phyloP scores from a whole-genome alignment of 1,284 basidiomycete species.

The Jaminaea rosea region DNA sequence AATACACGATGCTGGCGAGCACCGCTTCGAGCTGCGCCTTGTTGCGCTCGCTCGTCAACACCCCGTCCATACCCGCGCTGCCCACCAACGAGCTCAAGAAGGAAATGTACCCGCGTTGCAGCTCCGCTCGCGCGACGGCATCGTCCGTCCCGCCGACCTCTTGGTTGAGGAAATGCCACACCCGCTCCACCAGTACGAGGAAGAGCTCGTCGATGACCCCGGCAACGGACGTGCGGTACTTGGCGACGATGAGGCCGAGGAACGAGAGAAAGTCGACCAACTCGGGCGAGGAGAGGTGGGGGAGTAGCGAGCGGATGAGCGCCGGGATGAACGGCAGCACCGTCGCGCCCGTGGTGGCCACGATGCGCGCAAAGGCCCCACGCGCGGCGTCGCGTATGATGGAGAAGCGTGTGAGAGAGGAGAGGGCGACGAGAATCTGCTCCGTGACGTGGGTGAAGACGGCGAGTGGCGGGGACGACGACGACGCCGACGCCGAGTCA shows the following conservation, averaged over 20 bases:
- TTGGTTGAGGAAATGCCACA: slow-evolving; percentile 69
- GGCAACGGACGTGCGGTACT: slow-evolving; percentile 76
- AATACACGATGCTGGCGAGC: slow-evolving; percentile 55
- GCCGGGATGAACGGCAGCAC: slow-evolving; percentile 66
- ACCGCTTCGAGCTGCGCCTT: slow-evolving; percentile 69
- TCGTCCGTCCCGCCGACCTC: slow-evolving; percentile 87
- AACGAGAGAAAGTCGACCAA: slow-evolving; percentile 93
- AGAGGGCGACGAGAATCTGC: slow-evolving; percentile 75
- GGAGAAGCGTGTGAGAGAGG: slow-evolving; percentile 77
- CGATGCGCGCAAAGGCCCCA: slow-evolving; percentile 74
- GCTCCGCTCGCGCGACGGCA: slow-evolving; percentile 68
- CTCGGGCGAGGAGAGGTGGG: slow-evolving; percentile 84
- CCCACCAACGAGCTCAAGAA: slow-evolving; percentile 75
- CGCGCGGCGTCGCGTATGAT: slow-evolving; percentile 85
- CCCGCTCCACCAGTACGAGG: slow-evolving; percentile 72
- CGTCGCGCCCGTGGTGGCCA: slow-evolving; percentile 75
- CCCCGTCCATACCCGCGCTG: slow-evolving; percentile 62
- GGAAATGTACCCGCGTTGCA: slow-evolving; percentile 79
- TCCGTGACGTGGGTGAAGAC: slow-evolving; percentile 82
- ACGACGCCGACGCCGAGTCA: slow-evolving; percentile 47
- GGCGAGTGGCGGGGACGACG: no score
- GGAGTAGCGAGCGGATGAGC: slow-evolving; percentile 77
- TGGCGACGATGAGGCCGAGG: slow-evolving; percentile 79
- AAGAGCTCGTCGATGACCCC: slow-evolving; percentile 83
- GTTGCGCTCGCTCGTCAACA: slow-evolving; percentile 82